These are phyloP conservation scores for Cyathus striatus DNA, from an alignment of 768 basidiomycete species.

Conservation along the genomic window DNA sequence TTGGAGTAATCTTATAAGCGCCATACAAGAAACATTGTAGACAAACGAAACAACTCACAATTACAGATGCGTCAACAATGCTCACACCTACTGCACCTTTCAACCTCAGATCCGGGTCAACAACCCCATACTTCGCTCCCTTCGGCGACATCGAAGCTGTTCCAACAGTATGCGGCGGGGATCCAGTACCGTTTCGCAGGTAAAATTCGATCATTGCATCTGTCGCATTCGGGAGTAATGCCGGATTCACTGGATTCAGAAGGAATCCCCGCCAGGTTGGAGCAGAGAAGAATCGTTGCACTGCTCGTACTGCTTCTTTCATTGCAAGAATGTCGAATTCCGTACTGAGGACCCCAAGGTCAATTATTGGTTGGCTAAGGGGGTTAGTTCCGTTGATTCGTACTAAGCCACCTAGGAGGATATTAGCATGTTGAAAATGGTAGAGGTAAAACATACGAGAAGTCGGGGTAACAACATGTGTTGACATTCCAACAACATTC, in stretches of 20 bases:
- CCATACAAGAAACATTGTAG: background rate
- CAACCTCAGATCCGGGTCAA: slow-evolving; percentile 23
- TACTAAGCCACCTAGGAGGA: background rate
- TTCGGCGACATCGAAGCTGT: slow-evolving; percentile 22
- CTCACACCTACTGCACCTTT: slow-evolving; percentile 22
- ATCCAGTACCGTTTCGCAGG: slow-evolving; percentile 7
- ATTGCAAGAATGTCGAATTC: slow-evolving; percentile 3
- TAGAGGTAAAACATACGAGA: background rate
- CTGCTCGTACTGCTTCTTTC: background rate
- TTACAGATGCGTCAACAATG: slow-evolving; percentile 3
- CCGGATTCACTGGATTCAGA: slow-evolving; percentile 9
- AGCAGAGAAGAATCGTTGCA: slow-evolving; percentile 12
- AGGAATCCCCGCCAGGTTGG: slow-evolving; percentile 16
- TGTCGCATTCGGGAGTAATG: slow-evolving; percentile 15
- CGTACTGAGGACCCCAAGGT: background rate
- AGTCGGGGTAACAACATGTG: background rate
- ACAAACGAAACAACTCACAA: background rate
- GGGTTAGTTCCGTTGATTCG: slow-evolving; percentile 2
- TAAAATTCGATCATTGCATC: slow-evolving; percentile 15
- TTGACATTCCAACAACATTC: background rate
- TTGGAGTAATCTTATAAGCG: background rate
- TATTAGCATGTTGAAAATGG: background rate
- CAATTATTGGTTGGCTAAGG: slow-evolving; percentile 1
- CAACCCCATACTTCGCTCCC: slow-evolving; percentile 19
- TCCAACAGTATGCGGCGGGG: slow-evolving; percentile 18